Conservation (phyloP, 1,139 yeast genomes). For the Blastobotrys petasosporus region DNA sequence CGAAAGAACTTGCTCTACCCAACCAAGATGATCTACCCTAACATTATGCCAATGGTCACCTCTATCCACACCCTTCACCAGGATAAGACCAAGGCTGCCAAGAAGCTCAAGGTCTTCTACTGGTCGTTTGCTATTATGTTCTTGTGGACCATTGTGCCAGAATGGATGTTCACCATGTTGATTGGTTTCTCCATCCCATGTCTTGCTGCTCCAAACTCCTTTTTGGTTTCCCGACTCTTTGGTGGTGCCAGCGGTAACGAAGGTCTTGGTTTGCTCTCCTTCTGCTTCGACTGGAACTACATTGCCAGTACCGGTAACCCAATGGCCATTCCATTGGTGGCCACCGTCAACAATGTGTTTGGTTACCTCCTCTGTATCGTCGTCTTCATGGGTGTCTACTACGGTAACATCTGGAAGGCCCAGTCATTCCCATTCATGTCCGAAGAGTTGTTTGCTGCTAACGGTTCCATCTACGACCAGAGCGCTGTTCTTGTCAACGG, state of each 20-base stretch:
- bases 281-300: slow-evolving; percentile 32
- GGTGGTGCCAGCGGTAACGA: slow-evolving; percentile 30
- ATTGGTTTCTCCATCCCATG: slow-evolving; percentile 25
- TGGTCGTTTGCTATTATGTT: slow-evolving; percentile 15
- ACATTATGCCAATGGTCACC: slow-evolving; percentile 44
- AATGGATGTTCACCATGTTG: slow-evolving; percentile 19
- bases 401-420: slow-evolving; percentile 31
- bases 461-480: slow-evolving; percentile 26
- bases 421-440: slow-evolving; percentile 30
- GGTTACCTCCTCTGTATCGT: slow-evolving; percentile 29
- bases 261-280: slow-evolving; percentile 28
- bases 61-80: slow-evolving; percentile 40
- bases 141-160: slow-evolving; percentile 21
- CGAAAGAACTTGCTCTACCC: slow-evolving; percentile 51
- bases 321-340: slow-evolving; percentile 26
- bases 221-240: slow-evolving; percentile 25
- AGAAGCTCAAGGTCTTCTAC: slow-evolving; percentile 23
- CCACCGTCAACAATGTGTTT: slow-evolving; percentile 27
- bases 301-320: slow-evolving; percentile 22
- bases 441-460: slow-evolving; percentile 24
- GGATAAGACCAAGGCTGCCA: slow-evolving; percentile 16
- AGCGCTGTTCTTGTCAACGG: slow-evolving; percentile 24
- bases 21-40: slow-evolving; percentile 47
- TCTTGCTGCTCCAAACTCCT: slow-evolving; percentile 25
- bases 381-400: slow-evolving; percentile 29